Evolutionary conservation across 495 filamentous ascomycete genomes (phyloP).

Genomic region (Cladorrhinum samala): DNA sequence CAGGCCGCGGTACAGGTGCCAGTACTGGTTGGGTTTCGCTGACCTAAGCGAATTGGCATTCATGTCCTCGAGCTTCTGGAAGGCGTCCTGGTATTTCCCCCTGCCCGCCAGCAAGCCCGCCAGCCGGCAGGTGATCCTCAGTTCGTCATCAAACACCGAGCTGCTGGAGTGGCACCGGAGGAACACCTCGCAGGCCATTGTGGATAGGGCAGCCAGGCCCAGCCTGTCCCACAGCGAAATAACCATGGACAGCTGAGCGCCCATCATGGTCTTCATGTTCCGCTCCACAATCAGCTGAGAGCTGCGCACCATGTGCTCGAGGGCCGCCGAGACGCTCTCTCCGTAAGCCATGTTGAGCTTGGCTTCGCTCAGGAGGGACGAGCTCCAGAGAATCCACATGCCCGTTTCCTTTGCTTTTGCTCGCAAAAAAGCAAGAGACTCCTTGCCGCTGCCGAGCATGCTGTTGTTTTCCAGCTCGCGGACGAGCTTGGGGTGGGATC

Average conservation of each 20-base stretch:
- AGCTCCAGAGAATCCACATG: constrained; percentile 82
- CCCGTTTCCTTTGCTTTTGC: constrained; percentile 81
- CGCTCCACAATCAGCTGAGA: constrained; percentile 76
- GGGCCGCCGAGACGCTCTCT: constrained; percentile 67
- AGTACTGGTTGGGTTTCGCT: constrained; percentile 73
- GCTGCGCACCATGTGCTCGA: constrained; percentile 74
- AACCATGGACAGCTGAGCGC: constrained; percentile 63
- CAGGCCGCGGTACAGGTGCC: constrained; percentile 66
- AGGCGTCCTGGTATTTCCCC: constrained; percentile 68
- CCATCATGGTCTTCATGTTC: constrained; percentile 64
- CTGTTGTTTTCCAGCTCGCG: constrained; percentile 62
- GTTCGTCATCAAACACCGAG: constrained; percentile 68
- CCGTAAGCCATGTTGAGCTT: constrained; percentile 70
- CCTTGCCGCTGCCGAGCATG: constrained; percentile 71
- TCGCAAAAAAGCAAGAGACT: constrained; percentile 78
- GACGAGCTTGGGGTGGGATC: constrained; percentile 73
- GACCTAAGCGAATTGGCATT: constrained; percentile 61
- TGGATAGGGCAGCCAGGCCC: constrained; percentile 61
- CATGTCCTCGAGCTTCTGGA: constrained; percentile 60
- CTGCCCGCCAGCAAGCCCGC: constrained; percentile 40
- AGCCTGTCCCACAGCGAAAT: constrained; percentile 71
- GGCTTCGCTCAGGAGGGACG: constrained; percentile 79
- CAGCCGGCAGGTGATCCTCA: constrained; percentile 51
- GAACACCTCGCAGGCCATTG: constrained; percentile 66
- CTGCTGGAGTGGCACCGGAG: constrained; percentile 61